Conservation (phyloP, 2,329 filamentous ascomycete species). For the Phaeosphaeriaceae sp. region DNA sequence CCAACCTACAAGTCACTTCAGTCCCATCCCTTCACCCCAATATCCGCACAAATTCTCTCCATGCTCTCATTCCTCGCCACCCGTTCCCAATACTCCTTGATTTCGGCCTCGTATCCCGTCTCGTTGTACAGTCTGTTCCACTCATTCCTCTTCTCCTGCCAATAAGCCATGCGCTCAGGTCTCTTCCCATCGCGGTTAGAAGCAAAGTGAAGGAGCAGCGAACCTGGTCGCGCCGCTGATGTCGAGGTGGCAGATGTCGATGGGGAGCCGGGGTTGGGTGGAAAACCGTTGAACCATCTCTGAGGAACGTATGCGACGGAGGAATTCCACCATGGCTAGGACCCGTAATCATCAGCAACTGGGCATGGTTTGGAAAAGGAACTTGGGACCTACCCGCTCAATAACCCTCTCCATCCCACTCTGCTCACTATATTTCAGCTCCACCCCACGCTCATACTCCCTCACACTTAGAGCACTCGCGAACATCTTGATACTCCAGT, state of each 20-base stretch:
- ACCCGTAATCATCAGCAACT: not conserved
- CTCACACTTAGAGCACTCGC: slow-evolving; percentile 31
- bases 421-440: not conserved
- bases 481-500: slow-evolving; percentile 50
- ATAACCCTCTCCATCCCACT: not conserved
- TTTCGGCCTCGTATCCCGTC: not conserved
- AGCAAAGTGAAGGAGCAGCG: not conserved
- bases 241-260: not conserved
- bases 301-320: not conserved
- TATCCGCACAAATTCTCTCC: not conserved
- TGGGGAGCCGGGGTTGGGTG: not conserved
- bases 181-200: not conserved
- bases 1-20: not conserved
- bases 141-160: not conserved
- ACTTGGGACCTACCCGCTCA: not conserved
- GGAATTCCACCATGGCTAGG: not conserved
- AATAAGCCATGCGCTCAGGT: not conserved
- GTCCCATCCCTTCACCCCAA: not conserved
- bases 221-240: not conserved
- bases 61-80: not conserved
- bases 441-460: not conserved
- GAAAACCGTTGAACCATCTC: not conserved
- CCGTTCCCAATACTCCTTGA: not conserved
- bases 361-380: not conserved
- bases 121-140: not conserved